Base-by-base conservation (phyloP, 306 rosid species). In the Parietaria judaica region DNA sequence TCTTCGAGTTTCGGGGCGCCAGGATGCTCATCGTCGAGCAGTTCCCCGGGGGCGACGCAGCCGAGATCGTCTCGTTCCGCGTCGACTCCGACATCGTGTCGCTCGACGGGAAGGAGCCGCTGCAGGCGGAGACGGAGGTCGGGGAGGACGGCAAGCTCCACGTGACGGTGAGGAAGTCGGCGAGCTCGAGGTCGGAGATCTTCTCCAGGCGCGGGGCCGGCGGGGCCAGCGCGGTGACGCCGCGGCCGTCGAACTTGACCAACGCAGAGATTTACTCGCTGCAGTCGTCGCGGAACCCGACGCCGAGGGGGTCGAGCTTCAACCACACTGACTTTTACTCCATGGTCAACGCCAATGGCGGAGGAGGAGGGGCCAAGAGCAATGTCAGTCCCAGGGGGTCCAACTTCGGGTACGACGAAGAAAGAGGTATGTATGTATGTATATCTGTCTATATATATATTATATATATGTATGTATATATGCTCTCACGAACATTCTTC, bases 1-100 rank as follows among this genome's bases (percentile, higher is more conserved):
- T 88, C 41, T 89, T 89, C 34, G 96, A 89, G 58, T 89, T 81
- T 35, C 68, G 95, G n/a, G 95, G 96, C n/a, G 95, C 96, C 0
- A 58, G 85, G 64, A 58, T 83, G 13, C 58, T 89, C 37, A 89
- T 89, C 6, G 90, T 56, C 3, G 96, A 89, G 50, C 95, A 89
- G 78, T 89, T 89, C 52, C 96, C 95, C 0, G 96, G 83, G 47
- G 85, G 90, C 4, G 94, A 88, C 50, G 83, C 95, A 6, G 95
- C 88, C 0, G 95, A 79, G 6, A 89, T 89, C 7, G 70, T 89
- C 0, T 89, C 95, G 0, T 89, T 89, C 56, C 66, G 78, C 54
- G 96, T 89, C 60, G 96, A 89, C 54, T 85, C 96, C 14, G 96
- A 89, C 70, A 61, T 89, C 31, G 12, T 89, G 2, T 86, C 95